Conservation (phyloP, 1,284 basidiomycete genomes). For the Amylostereum areolatum region DNA sequence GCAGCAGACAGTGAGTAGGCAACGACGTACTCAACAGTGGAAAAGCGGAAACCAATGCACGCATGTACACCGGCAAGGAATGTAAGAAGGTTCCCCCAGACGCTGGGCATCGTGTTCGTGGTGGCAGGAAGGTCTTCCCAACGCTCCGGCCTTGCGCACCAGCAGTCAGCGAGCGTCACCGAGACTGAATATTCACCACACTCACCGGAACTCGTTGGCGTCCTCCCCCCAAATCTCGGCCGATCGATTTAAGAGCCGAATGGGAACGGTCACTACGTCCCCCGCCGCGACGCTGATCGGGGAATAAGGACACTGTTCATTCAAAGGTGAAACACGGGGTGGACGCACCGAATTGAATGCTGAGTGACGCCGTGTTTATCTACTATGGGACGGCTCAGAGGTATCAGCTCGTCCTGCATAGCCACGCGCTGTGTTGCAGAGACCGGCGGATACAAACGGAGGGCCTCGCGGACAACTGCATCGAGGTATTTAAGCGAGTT, state of each 20-base stretch:
- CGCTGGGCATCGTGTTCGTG: conserved; percentile 20
- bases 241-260: conserved; percentile 9
- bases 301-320: background rate
- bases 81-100: conserved; percentile 24
- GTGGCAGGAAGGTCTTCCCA: conserved; percentile 20
- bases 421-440: conserved; percentile 45
- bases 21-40: conserved; percentile 30
- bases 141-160: conserved; percentile 22
- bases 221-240: conserved; percentile 24
- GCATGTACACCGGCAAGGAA: conserved; percentile 24
- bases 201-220: conserved; percentile 20
- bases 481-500: conserved; percentile 59
- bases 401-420: conserved; percentile 51
- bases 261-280: conserved; percentile 8
- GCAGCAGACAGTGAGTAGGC: background rate
- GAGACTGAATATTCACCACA: background rate
- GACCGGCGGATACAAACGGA: conserved; percentile 64
- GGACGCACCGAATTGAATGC: conserved; percentile 15
- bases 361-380: conserved; percentile 14
- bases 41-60: conserved; percentile 38
- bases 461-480: conserved; percentile 60
- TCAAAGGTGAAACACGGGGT: background rate
- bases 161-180: background rate
- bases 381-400: conserved; percentile 29
- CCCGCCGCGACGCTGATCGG: conserved; percentile 9